Evolutionary conservation across 2,329 filamentous ascomycete genomes (phyloP), one percentile per base, ranked within the genome.

Genomic region (Fulvia fulva): DNA sequence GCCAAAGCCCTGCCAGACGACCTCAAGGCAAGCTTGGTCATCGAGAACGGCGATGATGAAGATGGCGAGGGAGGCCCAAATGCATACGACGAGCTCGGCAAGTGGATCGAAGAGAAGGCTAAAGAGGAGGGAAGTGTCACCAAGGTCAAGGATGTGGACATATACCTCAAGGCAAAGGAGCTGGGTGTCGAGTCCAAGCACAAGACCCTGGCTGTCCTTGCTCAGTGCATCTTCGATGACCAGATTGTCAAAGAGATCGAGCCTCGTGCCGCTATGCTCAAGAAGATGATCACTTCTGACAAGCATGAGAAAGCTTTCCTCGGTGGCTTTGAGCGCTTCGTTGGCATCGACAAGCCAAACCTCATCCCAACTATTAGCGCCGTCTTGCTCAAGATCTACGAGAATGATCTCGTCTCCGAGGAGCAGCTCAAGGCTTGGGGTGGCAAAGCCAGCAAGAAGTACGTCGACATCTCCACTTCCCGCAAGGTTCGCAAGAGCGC

Each of bases 111-210:
- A 71, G 82, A 92, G 72, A 86, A 87, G 58, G 81, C 85, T 59
- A 83, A 85, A 64, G 87, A 88, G 63, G 77, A 81, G 77, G 89
- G 88, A 62, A 81, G 86, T 68, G 81, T 96, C 68, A 82, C 86
- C 77, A 87, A 91, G 59, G 83, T 99, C 65, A 87, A 91, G 71
- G 92, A 95, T 70, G 83, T 97, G 65, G 88, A 92, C 41, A 90
- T 99, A 74, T 97, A 96, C 77, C 80, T 95, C 78, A 97, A 99
- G 83, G 93, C 93, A 65, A 94, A 96, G 80, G 94, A 97, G 69
- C 82, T 97, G 57, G 92, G 92, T 68, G 94, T 99, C 65, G 93
- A 97, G 78, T 77, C 77, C 78, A 99, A 97, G 85, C 90, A 97
- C 81, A 91, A 89, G 78, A 96, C 92, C 51, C 83, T 96, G 56